Percentiles rank a stretch among this genome's conserved stretches.
phyloP scores from a whole-genome alignment of 345 rosid genomes.

The Viola odorata region DNA sequence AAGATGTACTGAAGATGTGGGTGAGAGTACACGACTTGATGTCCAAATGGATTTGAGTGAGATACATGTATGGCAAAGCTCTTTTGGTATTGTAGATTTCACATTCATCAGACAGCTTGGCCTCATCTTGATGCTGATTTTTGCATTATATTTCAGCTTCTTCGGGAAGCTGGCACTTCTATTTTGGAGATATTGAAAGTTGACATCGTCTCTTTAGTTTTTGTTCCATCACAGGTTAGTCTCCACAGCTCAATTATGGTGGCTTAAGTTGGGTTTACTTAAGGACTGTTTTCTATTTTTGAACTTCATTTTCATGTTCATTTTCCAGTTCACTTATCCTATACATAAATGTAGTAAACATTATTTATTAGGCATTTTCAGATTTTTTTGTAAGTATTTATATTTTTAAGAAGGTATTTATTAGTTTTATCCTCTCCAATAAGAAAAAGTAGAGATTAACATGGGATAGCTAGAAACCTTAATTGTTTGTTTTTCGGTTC shows the following conservation, averaged over 20 bases:
- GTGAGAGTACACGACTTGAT: conserved; percentile 89
- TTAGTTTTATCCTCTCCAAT: too few relatives aligned
- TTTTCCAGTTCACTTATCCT: too few relatives aligned
- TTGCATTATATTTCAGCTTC: conserved; percentile 56
- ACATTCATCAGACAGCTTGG: conserved; percentile 11
- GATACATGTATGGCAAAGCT: conserved; percentile 69
- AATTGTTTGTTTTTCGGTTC: too few relatives aligned
- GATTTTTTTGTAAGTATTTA: too few relatives aligned
- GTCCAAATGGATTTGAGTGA: conserved; percentile 85
- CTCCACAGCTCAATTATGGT: neutral
- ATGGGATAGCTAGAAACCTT: too few relatives aligned
- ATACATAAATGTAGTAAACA: too few relatives aligned
- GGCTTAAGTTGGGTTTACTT: too few relatives aligned
- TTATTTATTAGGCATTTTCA: too few relatives aligned
- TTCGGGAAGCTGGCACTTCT: conserved; percentile 71
- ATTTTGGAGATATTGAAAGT: conserved; percentile 88
- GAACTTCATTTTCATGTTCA: too few relatives aligned
- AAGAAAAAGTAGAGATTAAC: too few relatives aligned
- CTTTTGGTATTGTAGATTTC: conserved; percentile 17
- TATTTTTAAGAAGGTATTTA: too few relatives aligned
- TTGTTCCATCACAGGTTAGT: conserved; percentile 75
- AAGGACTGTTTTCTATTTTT: too few relatives aligned
- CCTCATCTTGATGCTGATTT: conserved; percentile 13
- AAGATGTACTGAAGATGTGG: conserved; percentile 69
- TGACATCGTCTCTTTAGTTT: conserved; percentile 65